Percentiles rank a stretch among this genome's conserved stretches.
Conservation (phyloP, 305 asterid species). For the Fraxinus floribunda region DNA sequence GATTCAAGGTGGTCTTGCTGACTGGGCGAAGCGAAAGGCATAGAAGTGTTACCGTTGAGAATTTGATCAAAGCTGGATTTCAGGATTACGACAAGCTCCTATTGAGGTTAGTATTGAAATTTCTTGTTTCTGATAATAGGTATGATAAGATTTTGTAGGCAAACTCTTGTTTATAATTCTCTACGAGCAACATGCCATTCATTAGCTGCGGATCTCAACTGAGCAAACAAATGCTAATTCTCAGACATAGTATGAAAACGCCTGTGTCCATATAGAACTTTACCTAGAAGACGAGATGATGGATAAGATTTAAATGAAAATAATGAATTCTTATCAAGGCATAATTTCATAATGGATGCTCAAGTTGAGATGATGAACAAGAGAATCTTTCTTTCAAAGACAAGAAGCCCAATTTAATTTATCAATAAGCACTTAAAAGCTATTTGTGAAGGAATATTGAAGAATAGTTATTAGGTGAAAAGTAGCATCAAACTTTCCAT, state of each 20-base stretch:
- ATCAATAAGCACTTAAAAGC: neutral
- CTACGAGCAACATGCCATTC: neutral
- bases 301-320: neutral
- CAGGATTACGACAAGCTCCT: conserved; percentile 67
- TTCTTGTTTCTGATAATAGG: neutral
- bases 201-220: neutral
- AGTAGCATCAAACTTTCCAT: neutral
- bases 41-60: conserved; percentile 51
- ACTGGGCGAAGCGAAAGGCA: conserved; percentile 78
- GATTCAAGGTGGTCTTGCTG: conserved; percentile 60
- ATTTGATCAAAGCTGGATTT: conserved; percentile 61
- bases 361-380: neutral
- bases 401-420: neutral
- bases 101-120: conserved; percentile 45
- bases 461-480: neutral
- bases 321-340: neutral
- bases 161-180: neutral
- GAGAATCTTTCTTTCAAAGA: neutral
- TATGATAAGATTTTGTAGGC: neutral
- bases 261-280: neutral
- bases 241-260: neutral
- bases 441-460: neutral
- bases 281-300: neutral
- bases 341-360: neutral
- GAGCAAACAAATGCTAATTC: neutral